A percentile compares a stretch with the other conserved stretches of the same genome.
phyloP scores from a whole-genome alignment of 176 grass and related monocot species.

The Triticum urartu region DNA sequence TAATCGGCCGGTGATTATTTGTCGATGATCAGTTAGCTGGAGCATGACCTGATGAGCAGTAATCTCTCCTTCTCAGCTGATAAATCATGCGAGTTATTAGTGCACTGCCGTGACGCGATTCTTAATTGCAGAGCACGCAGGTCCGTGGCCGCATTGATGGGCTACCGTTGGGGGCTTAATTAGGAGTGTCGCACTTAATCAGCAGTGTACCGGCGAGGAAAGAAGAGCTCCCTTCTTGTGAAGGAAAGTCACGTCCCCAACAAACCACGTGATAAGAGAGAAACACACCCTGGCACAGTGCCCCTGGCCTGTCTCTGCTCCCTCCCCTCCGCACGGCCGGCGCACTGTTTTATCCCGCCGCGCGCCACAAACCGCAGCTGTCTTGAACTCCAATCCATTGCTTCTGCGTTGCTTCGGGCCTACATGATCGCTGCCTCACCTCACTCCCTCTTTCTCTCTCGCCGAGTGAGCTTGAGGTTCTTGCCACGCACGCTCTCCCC shows the following conservation, averaged over 20 bases:
- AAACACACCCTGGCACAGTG: no score
- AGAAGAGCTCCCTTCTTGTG: neutral
- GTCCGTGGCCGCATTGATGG: conserved; percentile 7
- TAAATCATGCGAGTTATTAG: no score
- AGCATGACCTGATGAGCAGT: neutral
- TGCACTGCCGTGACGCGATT: neutral
- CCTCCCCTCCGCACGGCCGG: no score
- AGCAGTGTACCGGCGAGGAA: neutral
- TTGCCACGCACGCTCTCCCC: conserved; percentile 45
- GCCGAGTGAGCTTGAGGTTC: conserved; percentile 2
- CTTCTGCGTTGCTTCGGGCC: conserved; percentile 64
- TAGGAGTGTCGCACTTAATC: neutral
- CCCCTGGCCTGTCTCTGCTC: no score
- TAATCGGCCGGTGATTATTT: no score
- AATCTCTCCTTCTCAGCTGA: neutral
- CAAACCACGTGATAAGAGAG: no score
- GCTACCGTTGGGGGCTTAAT: neutral
- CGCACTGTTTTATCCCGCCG: conserved; percentile 46
- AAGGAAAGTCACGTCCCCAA: no score
- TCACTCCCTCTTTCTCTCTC: neutral
- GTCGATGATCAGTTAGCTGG: no score
- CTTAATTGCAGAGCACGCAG: neutral
- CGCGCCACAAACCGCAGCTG: conserved; percentile 30
- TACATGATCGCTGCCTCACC: conserved; percentile 74
- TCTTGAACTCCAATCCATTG: conserved; percentile 66